Percentiles rank a stretch among this genome's conserved stretches.
Conservation (phyloP, 768 basidiomycete species). For the Lentinula sp. region DNA sequence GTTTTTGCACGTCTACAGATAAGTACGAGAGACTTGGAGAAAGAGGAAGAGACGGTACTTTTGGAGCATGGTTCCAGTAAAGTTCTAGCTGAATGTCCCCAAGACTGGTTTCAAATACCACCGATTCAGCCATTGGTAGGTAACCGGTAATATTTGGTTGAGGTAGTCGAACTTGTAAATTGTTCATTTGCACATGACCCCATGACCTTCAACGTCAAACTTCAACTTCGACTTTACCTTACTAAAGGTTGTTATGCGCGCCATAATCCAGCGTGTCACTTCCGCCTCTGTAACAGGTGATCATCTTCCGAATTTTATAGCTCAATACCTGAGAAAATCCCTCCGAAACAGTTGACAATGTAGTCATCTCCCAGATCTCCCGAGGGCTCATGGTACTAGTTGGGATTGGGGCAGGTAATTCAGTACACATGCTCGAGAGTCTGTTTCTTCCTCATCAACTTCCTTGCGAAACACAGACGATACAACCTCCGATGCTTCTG, state of each 20-base stretch:
- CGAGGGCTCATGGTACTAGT: slow-evolving; percentile 86
- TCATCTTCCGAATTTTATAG: slow-evolving; percentile 3
- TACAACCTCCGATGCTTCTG: slow-evolving; percentile 63
- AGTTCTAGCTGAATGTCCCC: slow-evolving; percentile 88
- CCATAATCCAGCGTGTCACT: slow-evolving; percentile 78
- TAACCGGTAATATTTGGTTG: no score
- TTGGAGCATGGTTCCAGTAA: slow-evolving; percentile 90
- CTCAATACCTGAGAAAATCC: not conserved
- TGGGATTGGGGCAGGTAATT: slow-evolving; percentile 74
- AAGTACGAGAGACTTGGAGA: slow-evolving; percentile 10
- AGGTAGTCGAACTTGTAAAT: not conserved
- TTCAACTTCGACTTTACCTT: no score
- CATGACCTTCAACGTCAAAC: no score
- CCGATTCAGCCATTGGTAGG: slow-evolving; percentile 39
- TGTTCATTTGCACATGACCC: not conserved
- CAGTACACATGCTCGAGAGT: slow-evolving; percentile 2
- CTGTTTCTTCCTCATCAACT: not conserved
- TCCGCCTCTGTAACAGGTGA: slow-evolving; percentile 82
- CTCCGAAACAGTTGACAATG: slow-evolving; percentile 59
- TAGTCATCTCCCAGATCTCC: slow-evolving; percentile 77
- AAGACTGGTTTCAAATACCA: slow-evolving; percentile 75
- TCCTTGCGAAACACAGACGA: slow-evolving; percentile 56
- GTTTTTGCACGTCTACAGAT: slow-evolving; percentile 83
- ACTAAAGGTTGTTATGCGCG: slow-evolving; percentile 51
- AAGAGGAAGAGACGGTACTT: slow-evolving; percentile 25